These are phyloP conservation scores for Chloranthus sessilifolius DNA, from an alignment of 164 flowering plant species.

Conservation along the genomic window DNA sequence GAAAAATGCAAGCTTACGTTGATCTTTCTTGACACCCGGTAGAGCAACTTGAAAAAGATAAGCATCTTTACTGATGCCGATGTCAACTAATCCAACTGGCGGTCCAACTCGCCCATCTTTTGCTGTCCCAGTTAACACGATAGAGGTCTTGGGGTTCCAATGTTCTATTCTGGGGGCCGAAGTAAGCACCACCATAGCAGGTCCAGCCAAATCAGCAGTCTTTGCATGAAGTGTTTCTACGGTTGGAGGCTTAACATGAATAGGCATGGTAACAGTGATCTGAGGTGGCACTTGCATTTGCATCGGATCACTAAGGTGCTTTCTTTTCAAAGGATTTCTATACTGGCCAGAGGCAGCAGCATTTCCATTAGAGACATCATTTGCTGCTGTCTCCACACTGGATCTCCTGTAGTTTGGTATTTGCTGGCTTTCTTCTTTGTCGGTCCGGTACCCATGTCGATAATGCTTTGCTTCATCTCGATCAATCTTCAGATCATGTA, in stretches of 20 bases:
- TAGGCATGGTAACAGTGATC: neutral
- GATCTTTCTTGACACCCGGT: slow-evolving; percentile 55
- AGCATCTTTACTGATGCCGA: slow-evolving; percentile 44
- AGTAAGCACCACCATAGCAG: slow-evolving; percentile 10
- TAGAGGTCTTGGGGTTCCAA: slow-evolving; percentile 6
- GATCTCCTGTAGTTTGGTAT: neutral
- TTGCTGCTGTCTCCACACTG: neutral
- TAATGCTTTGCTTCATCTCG: slow-evolving; percentile 4
- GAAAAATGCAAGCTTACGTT: slow-evolving; percentile 20
- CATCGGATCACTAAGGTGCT: neutral
- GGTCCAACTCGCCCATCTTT: slow-evolving; percentile 41
- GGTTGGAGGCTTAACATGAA: neutral
- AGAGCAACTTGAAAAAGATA: slow-evolving; percentile 60
- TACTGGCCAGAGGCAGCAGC: neutral
- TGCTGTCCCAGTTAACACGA: slow-evolving; percentile 43
- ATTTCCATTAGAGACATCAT: slow-evolving; percentile 10
- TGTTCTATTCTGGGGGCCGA: slow-evolving; percentile 5
- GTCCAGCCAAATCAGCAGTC: slow-evolving; percentile 4
- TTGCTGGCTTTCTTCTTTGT: neutral
- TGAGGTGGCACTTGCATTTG: slow-evolving; percentile 5
- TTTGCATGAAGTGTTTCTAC: slow-evolving; percentile 1
- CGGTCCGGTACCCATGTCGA: slow-evolving; percentile 2
- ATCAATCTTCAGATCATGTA: slow-evolving; percentile 9
- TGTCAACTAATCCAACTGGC: slow-evolving; percentile 52
- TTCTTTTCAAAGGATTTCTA: slow-evolving; percentile 2